Evolutionary conservation across 441 rosid species (phyloP), one percentile per base, ranked within the genome.

Genomic region (Pelargonium citronellum): DNA sequence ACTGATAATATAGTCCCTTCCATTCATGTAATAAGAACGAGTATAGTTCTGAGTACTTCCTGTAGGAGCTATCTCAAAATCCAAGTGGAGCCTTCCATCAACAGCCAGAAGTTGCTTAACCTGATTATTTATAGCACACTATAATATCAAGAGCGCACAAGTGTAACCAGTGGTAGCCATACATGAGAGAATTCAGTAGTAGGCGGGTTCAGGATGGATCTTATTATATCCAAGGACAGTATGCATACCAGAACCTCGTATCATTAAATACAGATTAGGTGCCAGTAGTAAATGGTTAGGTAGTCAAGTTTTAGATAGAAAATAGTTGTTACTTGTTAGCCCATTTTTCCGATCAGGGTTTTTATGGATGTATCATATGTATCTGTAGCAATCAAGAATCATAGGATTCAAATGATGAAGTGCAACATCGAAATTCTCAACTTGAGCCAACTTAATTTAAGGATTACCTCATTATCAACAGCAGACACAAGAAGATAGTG

Each of bases 401-500:
- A 34, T 34, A 34, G 0, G 39, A 34, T 34, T 34, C 39, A 34
- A 34, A 34, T 34, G 39, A 34, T 5, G 7, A 4, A 34, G 39
- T 34, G 39, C 39, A 34, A 34, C 39, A 34, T 34, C 39, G 39
- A 34, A 34, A 34, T 34, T 5, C 39, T 34, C 6, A 34, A 34
- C 43, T 37, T 37, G 43, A 7, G 43, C 43, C 8, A 37, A 19
- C 19, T 37, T 60, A 70, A 67, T 39, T 24, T 61, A 46, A 67
- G 64, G 68, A 67, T 37, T 85, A 94, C 98, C 99, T 91, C 97
- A 69, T 94, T 94, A 83, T 94, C 99, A 58, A 94, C 92, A 61
- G 99, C 96, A 72, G 99, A 94, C 39, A 80, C 86, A 7, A 94
- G 94, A 81, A 91, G 97, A 80, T 91, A 91, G 34, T 87, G 92